These are phyloP conservation scores for Euphorbia lathyris DNA, from an alignment of 345 rosid genomes.

Conservation along the genomic window DNA sequence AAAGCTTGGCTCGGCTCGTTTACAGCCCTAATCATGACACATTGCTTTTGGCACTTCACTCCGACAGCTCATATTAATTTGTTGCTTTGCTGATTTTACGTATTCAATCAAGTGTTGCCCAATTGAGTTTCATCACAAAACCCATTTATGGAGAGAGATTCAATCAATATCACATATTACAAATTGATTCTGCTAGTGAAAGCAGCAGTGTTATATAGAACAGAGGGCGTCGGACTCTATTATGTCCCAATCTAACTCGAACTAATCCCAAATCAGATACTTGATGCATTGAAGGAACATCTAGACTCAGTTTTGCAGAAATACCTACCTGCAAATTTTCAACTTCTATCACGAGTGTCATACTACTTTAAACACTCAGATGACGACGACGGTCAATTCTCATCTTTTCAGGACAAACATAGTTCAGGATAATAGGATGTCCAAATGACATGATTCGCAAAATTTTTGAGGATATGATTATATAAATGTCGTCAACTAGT, in stretches of 20 bases:
- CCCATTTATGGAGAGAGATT: not conserved
- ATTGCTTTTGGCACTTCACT: too few relatives aligned
- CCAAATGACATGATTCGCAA: conserved; percentile 1
- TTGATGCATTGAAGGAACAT: not conserved
- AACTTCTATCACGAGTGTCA: not conserved
- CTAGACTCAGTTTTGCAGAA: not conserved
- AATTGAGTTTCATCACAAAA: not conserved
- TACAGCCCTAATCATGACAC: too few relatives aligned
- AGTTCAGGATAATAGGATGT: not conserved
- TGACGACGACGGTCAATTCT: not conserved
- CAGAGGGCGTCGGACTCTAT: not conserved
- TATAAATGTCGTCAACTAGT: conserved; percentile 12
- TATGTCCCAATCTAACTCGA: not conserved
- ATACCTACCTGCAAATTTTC: not conserved
- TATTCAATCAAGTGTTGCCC: not conserved
- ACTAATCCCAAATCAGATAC: not conserved
- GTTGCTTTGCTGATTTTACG: not conserved
- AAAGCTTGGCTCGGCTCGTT: too few relatives aligned
- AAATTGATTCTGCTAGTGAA: not conserved
- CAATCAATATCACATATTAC: not conserved
- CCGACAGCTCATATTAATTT: too few relatives aligned
- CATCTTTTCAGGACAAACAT: not conserved
- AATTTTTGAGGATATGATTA: conserved; percentile 2
- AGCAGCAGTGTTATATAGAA: not conserved
- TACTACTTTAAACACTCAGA: not conserved